Evolutionary conservation across 441 rosid species (phyloP).

Genomic region (Manihot esculenta): DNA sequence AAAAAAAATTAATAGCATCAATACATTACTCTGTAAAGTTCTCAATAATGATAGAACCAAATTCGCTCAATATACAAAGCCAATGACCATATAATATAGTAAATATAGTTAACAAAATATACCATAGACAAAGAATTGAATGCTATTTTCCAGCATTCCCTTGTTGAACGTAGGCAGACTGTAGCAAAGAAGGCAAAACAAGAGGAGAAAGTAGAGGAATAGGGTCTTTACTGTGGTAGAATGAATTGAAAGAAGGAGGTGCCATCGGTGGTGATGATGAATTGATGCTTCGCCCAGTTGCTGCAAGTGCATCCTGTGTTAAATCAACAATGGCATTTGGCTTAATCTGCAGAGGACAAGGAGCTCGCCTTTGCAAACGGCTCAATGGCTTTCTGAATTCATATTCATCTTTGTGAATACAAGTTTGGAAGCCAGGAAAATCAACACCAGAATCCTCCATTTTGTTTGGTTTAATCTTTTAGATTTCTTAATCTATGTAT

Average conservation of each 20-base stretch:
- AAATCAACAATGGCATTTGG: constrained; percentile 20
- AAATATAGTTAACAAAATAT: not conserved
- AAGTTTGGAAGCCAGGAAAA: constrained; percentile 61
- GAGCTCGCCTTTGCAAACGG: constrained; percentile 58
- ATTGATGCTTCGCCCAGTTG: constrained; percentile 19
- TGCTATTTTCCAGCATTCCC: constrained; percentile 36
- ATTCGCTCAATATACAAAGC: constrained; percentile 15
- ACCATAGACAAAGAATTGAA: constrained; percentile 9
- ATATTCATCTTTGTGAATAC: constrained; percentile 48
- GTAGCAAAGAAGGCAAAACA: constrained; percentile 51
- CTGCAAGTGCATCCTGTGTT: constrained; percentile 12
- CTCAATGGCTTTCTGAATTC: constrained; percentile 49
- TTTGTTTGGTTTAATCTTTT: constrained; percentile 6
- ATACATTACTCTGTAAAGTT: not conserved
- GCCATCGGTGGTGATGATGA: constrained; percentile 22
- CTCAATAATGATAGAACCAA: not conserved
- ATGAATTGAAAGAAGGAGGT: constrained; percentile 34
- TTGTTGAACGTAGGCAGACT: constrained; percentile 33
- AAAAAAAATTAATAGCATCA: not conserved
- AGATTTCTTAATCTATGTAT: not conserved
- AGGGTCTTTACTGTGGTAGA: constrained; percentile 56
- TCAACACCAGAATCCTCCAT: constrained; percentile 48
- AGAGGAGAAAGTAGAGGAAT: constrained; percentile 81
- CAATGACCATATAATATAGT: constrained; percentile 1
- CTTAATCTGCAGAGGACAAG: constrained; percentile 54